A percentile compares a stretch with the other conserved stretches of the same genome.
phyloP scores from a whole-genome alignment of 257 asterid genomes.

The Agastache rugosa region DNA sequence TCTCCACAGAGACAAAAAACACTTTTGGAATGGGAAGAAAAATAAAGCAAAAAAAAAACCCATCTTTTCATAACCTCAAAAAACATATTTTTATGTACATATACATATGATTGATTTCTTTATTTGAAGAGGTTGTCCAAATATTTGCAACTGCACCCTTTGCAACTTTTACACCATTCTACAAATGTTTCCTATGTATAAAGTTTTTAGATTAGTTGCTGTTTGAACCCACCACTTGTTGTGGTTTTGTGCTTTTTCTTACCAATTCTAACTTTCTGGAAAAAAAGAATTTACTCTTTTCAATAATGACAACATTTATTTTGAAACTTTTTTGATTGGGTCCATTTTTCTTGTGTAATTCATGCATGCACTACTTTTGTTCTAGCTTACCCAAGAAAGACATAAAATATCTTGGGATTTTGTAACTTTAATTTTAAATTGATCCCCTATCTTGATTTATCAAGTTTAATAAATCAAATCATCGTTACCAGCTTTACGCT shows the following conservation, averaged over 20 bases:
- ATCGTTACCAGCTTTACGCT: too few species aligned
- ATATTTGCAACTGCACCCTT: slow-evolving; percentile 15
- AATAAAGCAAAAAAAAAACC: not conserved
- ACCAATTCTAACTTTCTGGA: slow-evolving; percentile 8
- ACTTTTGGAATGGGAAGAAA: slow-evolving; percentile 20
- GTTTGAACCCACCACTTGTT: slow-evolving; percentile 35
- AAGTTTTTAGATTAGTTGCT: not conserved
- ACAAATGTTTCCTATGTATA: not conserved
- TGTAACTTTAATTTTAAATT: not conserved
- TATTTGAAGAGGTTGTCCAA: not conserved
- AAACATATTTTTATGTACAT: not conserved
- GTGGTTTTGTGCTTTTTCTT: slow-evolving; percentile 13
- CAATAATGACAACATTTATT: slow-evolving; percentile 19
- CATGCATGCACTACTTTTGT: not conserved
- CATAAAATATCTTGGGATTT: not conserved
- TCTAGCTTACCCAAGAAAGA: not conserved
- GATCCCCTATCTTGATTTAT: not conserved
- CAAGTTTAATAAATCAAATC: not conserved
- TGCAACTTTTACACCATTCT: slow-evolving; percentile 11
- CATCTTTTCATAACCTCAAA: slow-evolving; percentile 6
- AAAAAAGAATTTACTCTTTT: not conserved
- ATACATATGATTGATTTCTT: slow-evolving; percentile 1
- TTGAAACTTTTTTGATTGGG: slow-evolving; percentile 25
- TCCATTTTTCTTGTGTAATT: not conserved
- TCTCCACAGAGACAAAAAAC: slow-evolving; percentile 30